Evolutionary conservation across 805 yeast genomes (phyloP), one percentile per base, ranked within the genome.

Genomic region (Saturnispora silvae): DNA sequence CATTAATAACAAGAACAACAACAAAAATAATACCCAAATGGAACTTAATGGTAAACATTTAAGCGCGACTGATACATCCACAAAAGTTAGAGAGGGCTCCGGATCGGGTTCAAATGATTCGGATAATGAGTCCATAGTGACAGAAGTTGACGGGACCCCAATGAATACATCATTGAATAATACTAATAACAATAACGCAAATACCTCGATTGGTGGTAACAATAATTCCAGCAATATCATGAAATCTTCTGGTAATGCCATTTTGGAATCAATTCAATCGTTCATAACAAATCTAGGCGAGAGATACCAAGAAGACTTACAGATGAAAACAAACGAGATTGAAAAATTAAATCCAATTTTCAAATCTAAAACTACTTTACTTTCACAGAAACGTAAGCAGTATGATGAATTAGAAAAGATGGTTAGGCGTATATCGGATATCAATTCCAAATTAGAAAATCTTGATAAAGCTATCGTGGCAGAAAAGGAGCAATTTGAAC

Each of bases 391-490:
- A 9, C 57, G 78, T 16, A 57, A 59, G 37, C 67, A 63, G 26
- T 56, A 67, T 35, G 85, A 78, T 40, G 65, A 69, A 28, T 62
- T 81, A 38, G 75, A 65, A 40, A 54, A 56, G 27, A 52, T 62
- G 20, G 66, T 67, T 37, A 51, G 63, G 26, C 58, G 58, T 40
- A 52, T 75, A 6, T 60, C 63, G 19, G 75, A 72, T 40, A 57
- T 69, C 50, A 67, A 70, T 48, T 76, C 71, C 43, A 72, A 76
- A 40, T 61, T 74, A 20, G 57, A 64, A 20, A 78, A 77, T 47
- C 60, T 81, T 14, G 72, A 72, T 44, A 72, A 73, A 26, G 81
- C 83, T 0, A 74, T 80, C 18, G 59, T 61, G 10, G 80, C 73
- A 34, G 87, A 81, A 45, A 77, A 78, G 41, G 59, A 60, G 16